Evolutionary conservation across 371 early-diverging fungal species (phyloP).

Genomic region (Entomophthora muscae): DNA sequence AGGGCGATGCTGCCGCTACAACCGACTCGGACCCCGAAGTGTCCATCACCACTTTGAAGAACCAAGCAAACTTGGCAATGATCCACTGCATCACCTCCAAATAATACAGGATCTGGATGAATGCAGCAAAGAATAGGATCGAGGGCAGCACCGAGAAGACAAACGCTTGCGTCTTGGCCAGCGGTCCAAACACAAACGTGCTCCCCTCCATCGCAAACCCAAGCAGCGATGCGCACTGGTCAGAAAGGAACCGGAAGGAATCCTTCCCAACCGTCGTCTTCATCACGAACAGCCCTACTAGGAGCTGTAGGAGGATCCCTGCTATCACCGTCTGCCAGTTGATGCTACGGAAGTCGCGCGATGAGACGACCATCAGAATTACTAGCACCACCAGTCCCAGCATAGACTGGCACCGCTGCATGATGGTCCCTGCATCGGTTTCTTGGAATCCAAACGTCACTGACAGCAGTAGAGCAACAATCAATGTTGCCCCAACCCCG

Average conservation of each 20-base stretch:
- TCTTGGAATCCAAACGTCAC: slow-evolving; percentile 37
- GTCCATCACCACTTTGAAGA: slow-evolving; percentile 48
- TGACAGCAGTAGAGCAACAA: slow-evolving; percentile 28
- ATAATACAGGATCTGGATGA: too few relatives aligned
- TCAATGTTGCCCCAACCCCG: slow-evolving; percentile 18
- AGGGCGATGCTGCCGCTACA: too few relatives aligned
- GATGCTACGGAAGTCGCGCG: slow-evolving; percentile 41
- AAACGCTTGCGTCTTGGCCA: slow-evolving; percentile 25
- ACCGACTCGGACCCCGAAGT: slow-evolving; percentile 78
- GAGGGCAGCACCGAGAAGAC: slow-evolving; percentile 64
- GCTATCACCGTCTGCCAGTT: slow-evolving; percentile 61
- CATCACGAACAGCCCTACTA: slow-evolving; percentile 65
- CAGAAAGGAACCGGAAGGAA: slow-evolving; percentile 55
- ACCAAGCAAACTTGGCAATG: slow-evolving; percentile 43
- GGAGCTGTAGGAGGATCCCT: slow-evolving; percentile 56
- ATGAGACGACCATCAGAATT: slow-evolving; percentile 25
- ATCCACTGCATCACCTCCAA: slow-evolving; percentile 67
- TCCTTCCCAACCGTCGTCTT: slow-evolving; percentile 50
- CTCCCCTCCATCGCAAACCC: slow-evolving; percentile 41
- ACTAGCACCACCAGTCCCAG: slow-evolving; percentile 51
- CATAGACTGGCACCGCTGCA: slow-evolving; percentile 53
- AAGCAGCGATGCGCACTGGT: slow-evolving; percentile 42
- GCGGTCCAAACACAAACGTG: slow-evolving; percentile 42
- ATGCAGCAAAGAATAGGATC: slow-evolving; percentile 70
- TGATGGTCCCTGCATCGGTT: slow-evolving; percentile 29